Conservation (phyloP, 108 stramenopile species). For the Cyclotella distinguenda region DNA sequence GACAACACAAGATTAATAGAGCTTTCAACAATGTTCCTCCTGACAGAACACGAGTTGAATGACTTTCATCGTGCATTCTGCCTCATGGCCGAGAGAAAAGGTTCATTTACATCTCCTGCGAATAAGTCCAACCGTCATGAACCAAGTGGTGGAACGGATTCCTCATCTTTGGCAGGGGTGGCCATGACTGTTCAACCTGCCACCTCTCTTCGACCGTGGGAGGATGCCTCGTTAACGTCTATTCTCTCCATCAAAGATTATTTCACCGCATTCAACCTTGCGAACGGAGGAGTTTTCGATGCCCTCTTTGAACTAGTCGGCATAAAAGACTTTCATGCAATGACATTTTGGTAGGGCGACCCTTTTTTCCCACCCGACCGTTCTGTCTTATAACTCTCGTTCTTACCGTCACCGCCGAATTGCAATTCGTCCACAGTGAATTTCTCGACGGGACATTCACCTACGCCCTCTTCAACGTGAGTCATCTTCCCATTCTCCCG, state of each 20-base stretch:
- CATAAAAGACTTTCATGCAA: constrained; percentile 25
- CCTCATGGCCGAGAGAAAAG: constrained; percentile 20
- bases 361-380: too few species aligned
- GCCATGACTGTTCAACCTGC: too few species aligned
- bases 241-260: constrained; percentile 11
- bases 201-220: constrained; percentile 26
- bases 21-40: constrained; percentile 8
- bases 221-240: neutral
- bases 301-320: constrained; percentile 31
- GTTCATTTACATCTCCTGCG: neutral
- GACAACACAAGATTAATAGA: constrained; percentile 2
- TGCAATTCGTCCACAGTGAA: too few species aligned
- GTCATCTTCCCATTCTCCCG: neutral
- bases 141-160: too few species aligned
- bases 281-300: constrained; percentile 28
- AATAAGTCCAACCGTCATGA: neutral
- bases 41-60: constrained; percentile 21
- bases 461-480: constrained; percentile 19
- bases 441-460: constrained; percentile 21
- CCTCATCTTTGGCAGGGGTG: too few species aligned
- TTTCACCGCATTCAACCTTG: constrained; percentile 11
- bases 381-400: too few species aligned
- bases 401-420: too few species aligned
- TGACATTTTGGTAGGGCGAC: constrained; percentile 13
- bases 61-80: constrained; percentile 31